Conservation (phyloP, 768 basidiomycete genomes). For the Hericium rajendrae region DNA sequence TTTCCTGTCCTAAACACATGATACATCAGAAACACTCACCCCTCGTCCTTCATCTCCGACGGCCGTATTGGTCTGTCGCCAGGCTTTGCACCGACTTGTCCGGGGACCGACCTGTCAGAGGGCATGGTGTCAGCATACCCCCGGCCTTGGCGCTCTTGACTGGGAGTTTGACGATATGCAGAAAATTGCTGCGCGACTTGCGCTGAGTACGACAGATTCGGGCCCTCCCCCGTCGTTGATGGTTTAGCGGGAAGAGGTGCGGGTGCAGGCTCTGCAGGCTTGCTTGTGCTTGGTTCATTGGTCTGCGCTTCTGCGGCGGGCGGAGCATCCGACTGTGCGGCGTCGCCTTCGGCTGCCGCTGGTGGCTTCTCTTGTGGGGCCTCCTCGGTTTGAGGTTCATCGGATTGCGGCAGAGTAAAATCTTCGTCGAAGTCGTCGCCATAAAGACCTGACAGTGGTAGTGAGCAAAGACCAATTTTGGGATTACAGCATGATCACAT, state of each 20-base stretch:
- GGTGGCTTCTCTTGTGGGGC: background rate
- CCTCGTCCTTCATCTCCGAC: slow-evolving; percentile 96
- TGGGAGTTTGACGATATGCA: slow-evolving; percentile 53
- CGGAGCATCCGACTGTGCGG: slow-evolving; percentile 7
- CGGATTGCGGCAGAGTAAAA: slow-evolving; percentile 3
- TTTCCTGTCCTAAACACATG: no score
- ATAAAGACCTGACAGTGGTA: slow-evolving; percentile 9
- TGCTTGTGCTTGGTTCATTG: background rate
- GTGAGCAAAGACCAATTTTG: background rate
- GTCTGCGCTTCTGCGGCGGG: background rate
- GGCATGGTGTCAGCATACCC: background rate
- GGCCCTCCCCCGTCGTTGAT: slow-evolving; percentile 3
- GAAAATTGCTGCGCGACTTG: slow-evolving; percentile 61
- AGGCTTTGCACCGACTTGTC: background rate
- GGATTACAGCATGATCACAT: background rate
- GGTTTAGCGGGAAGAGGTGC: slow-evolving; percentile 11
- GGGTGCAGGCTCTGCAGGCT: slow-evolving; percentile 1
- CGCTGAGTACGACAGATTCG: slow-evolving; percentile 45
- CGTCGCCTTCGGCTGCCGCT: background rate
- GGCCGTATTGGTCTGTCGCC: slow-evolving; percentile 54
- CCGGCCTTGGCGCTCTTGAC: slow-evolving; percentile 44
- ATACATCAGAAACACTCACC: slow-evolving; percentile 56
- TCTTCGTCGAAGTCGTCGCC: slow-evolving; percentile 16
- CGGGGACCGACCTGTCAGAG: background rate
- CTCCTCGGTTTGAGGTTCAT: background rate